Evolutionary conservation across 2,329 filamentous ascomycete species (phyloP).

Genomic region (Fusarium nurragi): DNA sequence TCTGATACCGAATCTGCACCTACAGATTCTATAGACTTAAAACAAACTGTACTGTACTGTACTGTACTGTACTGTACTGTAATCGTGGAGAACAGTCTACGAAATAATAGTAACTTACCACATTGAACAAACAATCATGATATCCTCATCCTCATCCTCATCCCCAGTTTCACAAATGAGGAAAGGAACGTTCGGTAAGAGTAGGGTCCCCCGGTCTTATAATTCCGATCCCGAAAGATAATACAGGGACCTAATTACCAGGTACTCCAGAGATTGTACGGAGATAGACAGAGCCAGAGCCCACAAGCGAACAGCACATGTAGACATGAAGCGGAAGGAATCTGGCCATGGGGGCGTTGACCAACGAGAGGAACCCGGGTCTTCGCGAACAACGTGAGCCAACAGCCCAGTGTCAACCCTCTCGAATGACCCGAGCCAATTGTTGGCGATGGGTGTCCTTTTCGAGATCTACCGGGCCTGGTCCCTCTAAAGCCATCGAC

Average conservation of each 20-base stretch:
- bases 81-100: too few species aligned
- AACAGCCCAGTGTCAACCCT: conserved; percentile 23
- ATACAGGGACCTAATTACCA: conserved; percentile 18
- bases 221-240: conserved; percentile 14
- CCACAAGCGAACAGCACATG: conserved; percentile 40
- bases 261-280: conserved; percentile 35
- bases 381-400: conserved; percentile 40
- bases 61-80: too few species aligned
- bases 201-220: conserved; percentile 10
- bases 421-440: conserved; percentile 30
- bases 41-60: background rate
- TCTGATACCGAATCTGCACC: background rate
- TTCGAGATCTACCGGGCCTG: conserved; percentile 30
- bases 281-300: too few species aligned
- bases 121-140: too few species aligned
- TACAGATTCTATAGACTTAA: background rate
- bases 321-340: conserved; percentile 33
- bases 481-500: background rate
- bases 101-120: background rate
- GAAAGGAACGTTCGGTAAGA: conserved; percentile 18
- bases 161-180: background rate
- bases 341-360: conserved; percentile 43
- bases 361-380: conserved; percentile 37
- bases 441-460: conserved; percentile 7
- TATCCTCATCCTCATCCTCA: too few species aligned